These are phyloP conservation scores for Penicillium brevicompactum DNA, from an alignment of 2,329 filamentous ascomycete genomes.

Conservation along the genomic window DNA sequence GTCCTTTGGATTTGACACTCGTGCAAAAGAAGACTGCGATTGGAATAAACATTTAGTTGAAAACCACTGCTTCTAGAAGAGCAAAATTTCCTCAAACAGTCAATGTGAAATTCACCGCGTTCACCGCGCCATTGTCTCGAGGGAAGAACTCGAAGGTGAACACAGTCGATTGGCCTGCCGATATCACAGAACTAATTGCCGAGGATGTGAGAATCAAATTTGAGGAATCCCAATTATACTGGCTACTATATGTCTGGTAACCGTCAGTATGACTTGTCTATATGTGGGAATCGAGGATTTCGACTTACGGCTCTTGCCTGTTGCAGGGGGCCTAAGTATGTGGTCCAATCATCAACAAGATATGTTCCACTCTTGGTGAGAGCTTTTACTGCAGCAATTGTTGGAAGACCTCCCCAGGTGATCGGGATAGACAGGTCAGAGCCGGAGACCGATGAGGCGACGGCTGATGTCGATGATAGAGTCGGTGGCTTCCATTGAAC, in stretches of 20 bases:
- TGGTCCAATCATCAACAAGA: conserved; percentile 60
- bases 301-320: conserved; percentile 43
- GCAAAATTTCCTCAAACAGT: conserved; percentile 32
- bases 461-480: conserved; percentile 28
- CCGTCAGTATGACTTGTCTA: background rate
- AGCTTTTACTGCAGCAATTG: conserved; percentile 56
- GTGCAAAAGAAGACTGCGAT: too few relatives aligned
- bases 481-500: conserved; percentile 56
- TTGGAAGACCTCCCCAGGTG: conserved; percentile 54
- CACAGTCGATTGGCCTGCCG: conserved; percentile 46
- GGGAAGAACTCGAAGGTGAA: conserved; percentile 62
- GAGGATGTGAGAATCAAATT: conserved; percentile 51
- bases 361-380: conserved; percentile 51
- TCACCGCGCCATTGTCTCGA: conserved; percentile 46
- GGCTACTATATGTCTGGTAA: conserved; percentile 49
- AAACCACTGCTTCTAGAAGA: too few relatives aligned
- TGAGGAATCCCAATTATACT: conserved; percentile 55
- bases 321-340: conserved; percentile 56
- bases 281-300: background rate
- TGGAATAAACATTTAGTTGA: too few relatives aligned
- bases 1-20: too few relatives aligned
- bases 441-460: conserved; percentile 35
- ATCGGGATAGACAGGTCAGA: conserved; percentile 54
- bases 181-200: conserved; percentile 51
- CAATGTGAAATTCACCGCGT: conserved; percentile 53